Base-by-base conservation (phyloP, 2,329 filamentous ascomycete genomes). In the Penicillium sp. region DNA sequence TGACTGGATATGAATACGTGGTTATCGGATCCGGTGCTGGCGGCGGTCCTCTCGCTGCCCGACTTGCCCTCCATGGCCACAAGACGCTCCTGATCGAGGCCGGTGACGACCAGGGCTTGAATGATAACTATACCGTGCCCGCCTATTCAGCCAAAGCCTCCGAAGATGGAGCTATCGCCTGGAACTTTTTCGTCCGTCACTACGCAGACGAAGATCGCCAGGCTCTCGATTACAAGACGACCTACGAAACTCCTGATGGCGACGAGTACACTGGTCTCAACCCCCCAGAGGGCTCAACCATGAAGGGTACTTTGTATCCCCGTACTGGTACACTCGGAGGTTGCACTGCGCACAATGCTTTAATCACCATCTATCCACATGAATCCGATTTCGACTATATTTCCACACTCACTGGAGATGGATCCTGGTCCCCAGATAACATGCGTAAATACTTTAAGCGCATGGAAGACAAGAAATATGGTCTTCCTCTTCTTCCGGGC, bases 331-430 rank as follows among this genome's bases (percentile, higher is more conserved):
- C 76, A 2, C 69, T 85, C 0, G 82, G 83, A 44, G 83, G 83
- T 3, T 85, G 83, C 67, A 79, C 81, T 0, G 78, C 80, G 4
- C 85, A 88, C 68, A 84, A 86, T 39, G 84, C 83, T 5, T 68
- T 85, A 34, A 80, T 87, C 43, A 76, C 80, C 12, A 73, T 86
- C 21, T 80, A 84, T 52, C 84, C 85, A 0, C 78, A 83, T 49
- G 75, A 80, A 40, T 79, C 77, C 21, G 85, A 88, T 66, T 88
- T 81, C 69, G 74, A 84, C 39, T 69, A 80, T 59, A 80, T 88
- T 49, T 79, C 78, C 4, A 67, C 69, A 8, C 61, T 86, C 20
- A 88, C 85, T 2, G 84, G 84, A 5, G 85, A 88, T 59, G 59
- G 68, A 1, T 82, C 81, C 0, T 88, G 85, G 84, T 69, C 73